Evolutionary conservation across 176 grass and related monocot species (phyloP), one percentile per base, ranked within the genome.

Genomic region (Zea mays): DNA sequence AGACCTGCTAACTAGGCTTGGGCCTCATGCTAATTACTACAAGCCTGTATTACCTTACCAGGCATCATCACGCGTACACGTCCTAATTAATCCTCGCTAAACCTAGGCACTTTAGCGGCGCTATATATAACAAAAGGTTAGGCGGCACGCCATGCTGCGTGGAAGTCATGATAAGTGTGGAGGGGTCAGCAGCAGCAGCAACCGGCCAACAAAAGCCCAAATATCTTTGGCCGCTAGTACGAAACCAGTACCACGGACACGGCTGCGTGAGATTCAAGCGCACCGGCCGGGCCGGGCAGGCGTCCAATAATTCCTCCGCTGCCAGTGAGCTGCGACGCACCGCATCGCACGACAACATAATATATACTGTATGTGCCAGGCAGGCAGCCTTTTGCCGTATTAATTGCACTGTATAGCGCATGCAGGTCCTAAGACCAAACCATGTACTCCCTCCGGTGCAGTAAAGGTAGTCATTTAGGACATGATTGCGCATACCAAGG

Each of bases 261-360:
- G 59, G 65, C 86, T 45, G 86, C 86, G 86, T 88, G 43, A n/a
- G 86, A 88, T 88, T 83, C 7, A 75, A 83, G 86, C 80, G 8
- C 83, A 46, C 49, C 10, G 3, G 10, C 48, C 47, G 2, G 3
- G 10, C 48, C 47, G 2, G 49, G 52, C 59, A 11, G 58, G 27
- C 1, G 80, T 52, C 27, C 81, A 88, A 88, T 88, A 81, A 85
- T 88, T 81, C 58, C 15, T 81, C 58, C 15, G 86, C 86, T 88
- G 81, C 82, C 71, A 44, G 39, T 88, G 86, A 88, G 86, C 86
- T 88, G 86, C 82, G 45, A 72, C n/a, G 87, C 27, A 27, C 27
- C 27, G 27, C 27, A 27, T 1, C 27, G 27, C 82, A 85, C 77
- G 8, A 48, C 43, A 19, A 2, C 73, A 49, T n/a, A n/a, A n/a